Conservation (phyloP, 2,329 filamentous ascomycete genomes). For the Stylonectria norvegica region DNA sequence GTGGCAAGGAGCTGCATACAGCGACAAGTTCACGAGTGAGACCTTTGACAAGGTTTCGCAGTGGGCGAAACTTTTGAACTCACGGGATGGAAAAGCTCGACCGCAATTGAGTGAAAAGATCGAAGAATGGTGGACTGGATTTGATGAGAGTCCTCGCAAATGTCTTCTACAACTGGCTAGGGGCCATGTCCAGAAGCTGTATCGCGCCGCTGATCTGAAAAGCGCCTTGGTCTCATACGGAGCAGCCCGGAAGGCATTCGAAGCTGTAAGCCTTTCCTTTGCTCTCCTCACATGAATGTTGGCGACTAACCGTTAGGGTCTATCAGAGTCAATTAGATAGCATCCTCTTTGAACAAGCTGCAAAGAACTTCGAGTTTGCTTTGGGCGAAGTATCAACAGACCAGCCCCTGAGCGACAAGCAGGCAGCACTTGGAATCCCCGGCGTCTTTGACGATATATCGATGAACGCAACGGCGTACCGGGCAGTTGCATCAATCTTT, state of each 20-base stretch:
- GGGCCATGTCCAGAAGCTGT: conserved; percentile 17
- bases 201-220: conserved; percentile 6
- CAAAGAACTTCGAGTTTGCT: conserved; percentile 11
- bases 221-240: conserved; percentile 10
- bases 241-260: conserved; percentile 9
- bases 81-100: not conserved
- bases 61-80: conserved; percentile 17
- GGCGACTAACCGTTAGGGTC: not conserved
- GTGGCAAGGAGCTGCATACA: conserved; percentile 1
- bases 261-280: conserved; percentile 9
- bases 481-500: conserved; percentile 19
- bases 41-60: conserved; percentile 10
- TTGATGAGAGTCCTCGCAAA: conserved; percentile 15
- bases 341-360: conserved; percentile 15
- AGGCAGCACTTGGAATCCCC: conserved; percentile 16
- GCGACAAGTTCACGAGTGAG: conserved; percentile 3
- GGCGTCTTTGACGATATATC: conserved; percentile 20
- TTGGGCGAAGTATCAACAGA: not conserved
- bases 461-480: conserved; percentile 14
- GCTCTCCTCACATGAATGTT: not conserved
- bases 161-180: conserved; percentile 15
- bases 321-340: conserved; percentile 14
- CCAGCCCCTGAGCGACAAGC: conserved; percentile 3
- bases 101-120: conserved; percentile 9
- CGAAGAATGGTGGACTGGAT: conserved; percentile 18